These are phyloP conservation scores for Schizochytrium sp. DNA, from an alignment of 108 stramenopile species.

Conservation along the genomic window DNA sequence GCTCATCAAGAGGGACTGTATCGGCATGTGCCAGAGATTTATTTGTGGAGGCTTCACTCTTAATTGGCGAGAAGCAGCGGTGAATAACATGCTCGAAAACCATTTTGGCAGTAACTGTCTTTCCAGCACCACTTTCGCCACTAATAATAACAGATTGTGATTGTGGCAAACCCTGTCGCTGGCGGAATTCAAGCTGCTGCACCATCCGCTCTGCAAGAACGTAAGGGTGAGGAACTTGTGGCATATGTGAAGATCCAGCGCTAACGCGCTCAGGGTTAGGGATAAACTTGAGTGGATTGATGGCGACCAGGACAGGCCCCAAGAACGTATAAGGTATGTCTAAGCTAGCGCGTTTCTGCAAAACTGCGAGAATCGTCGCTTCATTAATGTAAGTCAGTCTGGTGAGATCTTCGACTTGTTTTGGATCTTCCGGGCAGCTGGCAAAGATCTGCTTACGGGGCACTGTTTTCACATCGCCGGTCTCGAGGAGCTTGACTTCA, in stretches of 20 bases:
- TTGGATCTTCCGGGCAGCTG: not conserved
- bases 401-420: constrained; percentile 24
- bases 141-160: constrained; percentile 50
- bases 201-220: constrained; percentile 39
- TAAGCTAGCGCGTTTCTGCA: not conserved
- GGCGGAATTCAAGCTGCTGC: not conserved
- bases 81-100: constrained; percentile 38
- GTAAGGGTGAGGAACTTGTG: constrained; percentile 61
- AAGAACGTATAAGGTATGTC: constrained; percentile 51
- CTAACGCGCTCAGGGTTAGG: not conserved
- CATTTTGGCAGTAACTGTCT: constrained; percentile 60
- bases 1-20: constrained; percentile 58
- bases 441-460: not conserved
- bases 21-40: not conserved
- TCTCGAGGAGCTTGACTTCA: not conserved
- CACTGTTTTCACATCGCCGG: not conserved
- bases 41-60: not conserved
- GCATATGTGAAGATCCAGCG: not conserved
- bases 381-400: constrained; percentile 3
- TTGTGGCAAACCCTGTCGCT: not conserved
- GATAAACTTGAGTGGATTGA: constrained; percentile 59
- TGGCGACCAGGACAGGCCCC: constrained; percentile 48
- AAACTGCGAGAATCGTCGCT: not conserved
- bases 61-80: not conserved
- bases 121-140: constrained; percentile 62